Percentiles rank a stretch among this genome's conserved stretches.
Evolutionary conservation across 805 yeast species (phyloP).

Genomic region (Huiozyma sinensis): DNA sequence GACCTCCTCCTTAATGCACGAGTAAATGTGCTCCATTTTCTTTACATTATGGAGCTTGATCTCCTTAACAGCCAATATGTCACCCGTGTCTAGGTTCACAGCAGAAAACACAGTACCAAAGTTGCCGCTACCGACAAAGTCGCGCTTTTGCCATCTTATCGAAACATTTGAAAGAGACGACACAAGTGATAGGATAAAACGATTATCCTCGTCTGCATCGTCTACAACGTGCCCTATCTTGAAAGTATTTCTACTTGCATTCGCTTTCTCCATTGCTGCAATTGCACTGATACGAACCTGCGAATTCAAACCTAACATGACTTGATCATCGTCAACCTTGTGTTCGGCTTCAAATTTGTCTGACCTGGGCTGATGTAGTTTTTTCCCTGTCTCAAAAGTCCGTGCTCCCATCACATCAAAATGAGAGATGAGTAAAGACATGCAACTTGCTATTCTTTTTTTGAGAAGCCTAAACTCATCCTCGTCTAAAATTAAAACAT

Average conservation of each 20-base stretch:
- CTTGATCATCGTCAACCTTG: slow-evolving; percentile 42
- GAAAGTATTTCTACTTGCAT: slow-evolving; percentile 32
- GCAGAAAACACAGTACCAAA: slow-evolving; percentile 93
- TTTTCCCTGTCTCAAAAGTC: slow-evolving; percentile 49
- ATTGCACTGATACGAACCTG: slow-evolving; percentile 61
- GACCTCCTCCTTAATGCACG: slow-evolving; percentile 92
- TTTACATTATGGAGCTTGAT: slow-evolving; percentile 83
- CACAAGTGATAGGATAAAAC: slow-evolving; percentile 74
- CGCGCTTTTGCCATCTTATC: slow-evolving; percentile 95
- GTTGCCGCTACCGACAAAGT: slow-evolving; percentile 87
- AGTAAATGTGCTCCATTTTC: slow-evolving; percentile 72
- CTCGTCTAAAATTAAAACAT: slow-evolving; percentile 69
- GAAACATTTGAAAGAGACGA: slow-evolving; percentile 83
- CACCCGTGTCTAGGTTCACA: slow-evolving; percentile 87
- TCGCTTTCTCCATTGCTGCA: slow-evolving; percentile 44
- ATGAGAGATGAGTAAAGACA: slow-evolving; percentile 87
- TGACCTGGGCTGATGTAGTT: slow-evolving; percentile 23
- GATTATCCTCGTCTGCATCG: slow-evolving; percentile 77
- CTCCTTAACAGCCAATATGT: slow-evolving; percentile 94
- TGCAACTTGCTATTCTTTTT: slow-evolving; percentile 83
- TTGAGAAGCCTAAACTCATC: slow-evolving; percentile 65
- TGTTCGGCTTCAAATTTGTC: slow-evolving; percentile 18
- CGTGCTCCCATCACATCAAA: slow-evolving; percentile 98
- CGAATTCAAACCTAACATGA: slow-evolving; percentile 45
- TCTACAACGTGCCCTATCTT: slow-evolving; percentile 83